phyloP scores from a whole-genome alignment of 768 basidiomycete genomes.

The Panaeolus papilionaceus region DNA sequence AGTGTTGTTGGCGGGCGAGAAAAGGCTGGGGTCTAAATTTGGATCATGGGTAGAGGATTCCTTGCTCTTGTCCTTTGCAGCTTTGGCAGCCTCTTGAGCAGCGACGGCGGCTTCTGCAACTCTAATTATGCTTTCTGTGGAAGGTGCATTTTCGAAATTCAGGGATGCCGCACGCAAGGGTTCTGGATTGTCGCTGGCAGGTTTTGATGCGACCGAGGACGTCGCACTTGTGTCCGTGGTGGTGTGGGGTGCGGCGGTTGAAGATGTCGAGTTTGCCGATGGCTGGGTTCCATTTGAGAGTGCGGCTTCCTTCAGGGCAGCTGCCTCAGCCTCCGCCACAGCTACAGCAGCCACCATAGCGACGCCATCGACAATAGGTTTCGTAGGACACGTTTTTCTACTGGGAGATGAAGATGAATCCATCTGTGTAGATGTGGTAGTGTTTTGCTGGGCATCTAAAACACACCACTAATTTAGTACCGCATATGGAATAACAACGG shows the following conservation, averaged over 20 bases:
- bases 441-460: not conserved
- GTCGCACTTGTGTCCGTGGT: not conserved
- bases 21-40: slow-evolving; percentile 33
- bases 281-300: not conserved
- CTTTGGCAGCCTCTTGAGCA: slow-evolving; percentile 34
- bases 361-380: slow-evolving; percentile 22
- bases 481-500: slow-evolving; percentile 10
- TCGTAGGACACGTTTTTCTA: slow-evolving; percentile 13
- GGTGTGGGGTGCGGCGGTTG: not conserved
- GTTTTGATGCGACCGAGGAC: slow-evolving; percentile 9
- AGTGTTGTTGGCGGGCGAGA: slow-evolving; percentile 23
- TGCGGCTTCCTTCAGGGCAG: slow-evolving; percentile 11
- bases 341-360: slow-evolving; percentile 31
- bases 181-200: not conserved
- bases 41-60: slow-evolving; percentile 24
- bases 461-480: not conserved
- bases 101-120: slow-evolving; percentile 45
- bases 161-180: slow-evolving; percentile 13
- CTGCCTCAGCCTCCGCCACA: slow-evolving; percentile 35
- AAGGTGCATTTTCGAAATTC: slow-evolving; percentile 28
- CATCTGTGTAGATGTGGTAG: not conserved
- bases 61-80: slow-evolving; percentile 18
- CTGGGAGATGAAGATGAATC: not conserved
- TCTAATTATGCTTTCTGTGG: slow-evolving; percentile 43
- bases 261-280: not conserved